A percentile compares a stretch with the other conserved stretches of the same genome.
phyloP scores from a whole-genome alignment of 2,329 filamentous ascomycete genomes.

The Nemania sp. region DNA sequence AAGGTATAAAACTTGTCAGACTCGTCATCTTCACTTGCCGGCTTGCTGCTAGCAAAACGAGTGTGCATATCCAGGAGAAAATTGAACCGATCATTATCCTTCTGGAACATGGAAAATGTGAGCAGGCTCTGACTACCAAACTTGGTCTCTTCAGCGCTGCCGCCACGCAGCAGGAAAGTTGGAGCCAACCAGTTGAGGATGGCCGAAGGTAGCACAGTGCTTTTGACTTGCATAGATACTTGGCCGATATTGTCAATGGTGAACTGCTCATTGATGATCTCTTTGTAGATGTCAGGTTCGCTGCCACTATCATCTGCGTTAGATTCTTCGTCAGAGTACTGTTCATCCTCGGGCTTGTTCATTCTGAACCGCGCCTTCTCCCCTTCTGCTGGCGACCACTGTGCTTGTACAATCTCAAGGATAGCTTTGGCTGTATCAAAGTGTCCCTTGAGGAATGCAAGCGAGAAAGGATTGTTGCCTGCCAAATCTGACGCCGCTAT shows the following conservation, averaged over 20 bases:
- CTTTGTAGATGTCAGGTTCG: slow-evolving; percentile 52
- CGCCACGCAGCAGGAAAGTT: slow-evolving; percentile 42
- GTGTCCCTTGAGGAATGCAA: slow-evolving; percentile 71
- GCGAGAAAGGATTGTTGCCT: slow-evolving; percentile 64
- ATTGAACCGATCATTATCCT: slow-evolving; percentile 59
- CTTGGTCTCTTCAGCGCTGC: slow-evolving; percentile 33
- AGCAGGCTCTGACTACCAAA: slow-evolving; percentile 41
- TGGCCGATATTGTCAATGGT: slow-evolving; percentile 79
- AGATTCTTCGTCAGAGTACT: slow-evolving; percentile 43
- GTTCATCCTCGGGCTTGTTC: slow-evolving; percentile 43
- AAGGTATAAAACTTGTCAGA: slow-evolving; percentile 47
- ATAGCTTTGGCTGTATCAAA: slow-evolving; percentile 66
- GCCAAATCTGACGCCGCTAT: slow-evolving; percentile 61
- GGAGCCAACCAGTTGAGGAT: slow-evolving; percentile 52
- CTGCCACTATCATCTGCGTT: slow-evolving; percentile 42
- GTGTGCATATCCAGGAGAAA: slow-evolving; percentile 61
- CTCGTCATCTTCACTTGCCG: slow-evolving; percentile 40
- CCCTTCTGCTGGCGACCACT: slow-evolving; percentile 64
- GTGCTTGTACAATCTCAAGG: slow-evolving; percentile 70
- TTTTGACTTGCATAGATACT: slow-evolving; percentile 70
- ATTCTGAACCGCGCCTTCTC: slow-evolving; percentile 56
- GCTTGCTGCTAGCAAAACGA: slow-evolving; percentile 48
- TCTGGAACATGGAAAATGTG: slow-evolving; percentile 52
- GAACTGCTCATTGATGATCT: slow-evolving; percentile 68
- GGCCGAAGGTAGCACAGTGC: slow-evolving; percentile 57